These are phyloP conservation scores for Iberis pinnata DNA, from an alignment of 345 rosid genomes.

Conservation along the genomic window DNA sequence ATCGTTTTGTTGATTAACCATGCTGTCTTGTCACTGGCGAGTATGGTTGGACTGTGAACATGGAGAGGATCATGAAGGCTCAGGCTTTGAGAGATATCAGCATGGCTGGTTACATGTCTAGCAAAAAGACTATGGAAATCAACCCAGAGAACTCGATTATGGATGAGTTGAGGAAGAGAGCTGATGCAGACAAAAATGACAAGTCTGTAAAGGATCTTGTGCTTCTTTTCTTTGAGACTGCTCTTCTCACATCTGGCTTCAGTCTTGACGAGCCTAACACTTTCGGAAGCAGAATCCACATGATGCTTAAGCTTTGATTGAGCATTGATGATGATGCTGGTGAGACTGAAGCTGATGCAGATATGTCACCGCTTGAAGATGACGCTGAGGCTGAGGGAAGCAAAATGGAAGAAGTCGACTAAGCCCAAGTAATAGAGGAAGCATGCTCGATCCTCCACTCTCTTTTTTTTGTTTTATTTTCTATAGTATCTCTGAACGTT, in stretches of 20 bases:
- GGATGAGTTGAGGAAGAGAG: constrained; percentile 87
- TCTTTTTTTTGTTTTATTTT: background rate
- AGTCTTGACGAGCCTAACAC: constrained; percentile 93
- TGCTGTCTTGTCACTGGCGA: constrained; percentile 87
- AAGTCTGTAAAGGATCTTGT: constrained; percentile 87
- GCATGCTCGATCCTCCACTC: background rate
- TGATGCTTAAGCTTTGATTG: constrained; percentile 80
- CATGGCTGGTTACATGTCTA: constrained; percentile 86
- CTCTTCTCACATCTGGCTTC: constrained; percentile 79
- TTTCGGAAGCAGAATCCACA: constrained; percentile 84
- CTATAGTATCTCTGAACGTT: no score
- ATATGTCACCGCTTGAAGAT: constrained; percentile 74
- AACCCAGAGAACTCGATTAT: constrained; percentile 76
- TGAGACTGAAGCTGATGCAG: constrained; percentile 51
- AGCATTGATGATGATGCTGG: constrained; percentile 68
- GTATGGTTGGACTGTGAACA: constrained; percentile 86
- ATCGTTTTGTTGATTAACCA: constrained; percentile 81
- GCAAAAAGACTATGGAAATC: constrained; percentile 90
- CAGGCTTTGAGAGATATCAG: constrained; percentile 80
- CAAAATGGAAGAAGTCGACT: constrained; percentile 81
- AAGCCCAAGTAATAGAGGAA: background rate
- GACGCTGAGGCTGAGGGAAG: constrained; percentile 74
- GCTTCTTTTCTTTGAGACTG: constrained; percentile 68
- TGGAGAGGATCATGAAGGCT: constrained; percentile 94
- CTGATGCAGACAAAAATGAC: constrained; percentile 72